Conservation (phyloP, 1,139 yeast genomes). For the Debaryomyces sp. region DNA sequence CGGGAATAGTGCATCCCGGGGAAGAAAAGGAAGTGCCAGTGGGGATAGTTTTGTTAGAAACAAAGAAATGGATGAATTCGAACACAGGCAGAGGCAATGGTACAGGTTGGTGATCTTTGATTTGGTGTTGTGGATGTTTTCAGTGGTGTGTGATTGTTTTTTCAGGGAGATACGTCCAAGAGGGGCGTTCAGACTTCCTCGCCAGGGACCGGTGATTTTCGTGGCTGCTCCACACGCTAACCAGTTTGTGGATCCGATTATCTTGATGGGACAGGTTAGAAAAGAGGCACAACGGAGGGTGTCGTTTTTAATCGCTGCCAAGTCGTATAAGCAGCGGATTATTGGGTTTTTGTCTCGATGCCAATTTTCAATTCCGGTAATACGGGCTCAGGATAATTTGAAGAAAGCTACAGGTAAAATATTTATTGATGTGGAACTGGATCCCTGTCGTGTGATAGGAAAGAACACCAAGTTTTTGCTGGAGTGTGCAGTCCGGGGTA, state of each 20-base stretch:
- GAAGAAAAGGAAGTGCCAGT: neutral
- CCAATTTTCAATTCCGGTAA: conserved; percentile 86
- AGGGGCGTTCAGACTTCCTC: conserved; percentile 88
- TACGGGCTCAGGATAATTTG: conserved; percentile 86
- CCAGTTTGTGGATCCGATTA: conserved; percentile 91
- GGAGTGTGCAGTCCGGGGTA: conserved; percentile 68
- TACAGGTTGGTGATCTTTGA: conserved; percentile 49
- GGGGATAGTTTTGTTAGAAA: neutral
- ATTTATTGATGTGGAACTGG: conserved; percentile 46
- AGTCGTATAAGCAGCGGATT: conserved; percentile 65
- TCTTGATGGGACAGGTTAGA: conserved; percentile 80
- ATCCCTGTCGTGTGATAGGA: conserved; percentile 60
- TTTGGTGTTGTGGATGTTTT: conserved; percentile 49
- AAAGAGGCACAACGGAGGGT: conserved; percentile 72
- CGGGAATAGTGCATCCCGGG: neutral
- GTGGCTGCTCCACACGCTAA: conserved; percentile 99
- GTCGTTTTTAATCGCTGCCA: conserved; percentile 86
- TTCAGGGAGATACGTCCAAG: conserved; percentile 89
- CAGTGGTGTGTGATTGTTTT: conserved; percentile 56
- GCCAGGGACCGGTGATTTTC: conserved; percentile 82
- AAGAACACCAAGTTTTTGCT: conserved; percentile 65
- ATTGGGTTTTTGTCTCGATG: conserved; percentile 78
- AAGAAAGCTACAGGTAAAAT: conserved; percentile 63
- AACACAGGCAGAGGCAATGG: conserved; percentile 22
- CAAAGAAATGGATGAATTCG: conserved; percentile 5